Percentiles rank a stretch among this genome's conserved stretches.
Evolutionary conservation across 2,329 filamentous ascomycete genomes (phyloP).

Genomic region (Apiospora aurea): DNA sequence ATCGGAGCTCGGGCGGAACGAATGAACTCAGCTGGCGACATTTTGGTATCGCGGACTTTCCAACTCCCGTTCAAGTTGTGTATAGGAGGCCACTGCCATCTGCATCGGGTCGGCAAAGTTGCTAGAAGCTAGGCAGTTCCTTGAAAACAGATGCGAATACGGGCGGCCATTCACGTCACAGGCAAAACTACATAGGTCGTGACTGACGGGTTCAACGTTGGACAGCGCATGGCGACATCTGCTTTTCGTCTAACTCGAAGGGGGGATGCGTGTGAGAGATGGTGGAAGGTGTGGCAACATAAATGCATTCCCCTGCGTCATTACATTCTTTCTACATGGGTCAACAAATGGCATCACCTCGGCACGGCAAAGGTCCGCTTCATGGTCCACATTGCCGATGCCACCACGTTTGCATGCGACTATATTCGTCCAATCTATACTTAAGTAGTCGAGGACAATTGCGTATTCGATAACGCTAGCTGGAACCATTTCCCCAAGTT

Average conservation of each 20-base stretch:
- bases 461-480: too few species aligned
- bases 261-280: not conserved
- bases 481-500: not conserved
- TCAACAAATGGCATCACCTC: constrained; percentile 8
- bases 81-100: not conserved
- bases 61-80: not conserved
- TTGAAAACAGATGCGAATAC: too few species aligned
- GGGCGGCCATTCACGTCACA: too few species aligned
- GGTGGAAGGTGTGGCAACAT: not conserved
- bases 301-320: not conserved
- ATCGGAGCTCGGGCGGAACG: not conserved
- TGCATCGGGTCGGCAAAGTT: not conserved
- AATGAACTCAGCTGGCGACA: not conserved
- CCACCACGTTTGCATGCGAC: not conserved
- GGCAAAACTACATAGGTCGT: too few species aligned
- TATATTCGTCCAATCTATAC: not conserved
- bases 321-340: not conserved
- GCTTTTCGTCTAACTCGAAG: not conserved
- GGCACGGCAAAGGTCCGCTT: not conserved
- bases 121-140: too few species aligned
- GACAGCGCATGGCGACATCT: not conserved
- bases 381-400: constrained; percentile 8
- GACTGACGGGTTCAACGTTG: not conserved
- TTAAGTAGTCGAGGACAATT: too few species aligned
- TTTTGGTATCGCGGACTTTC: not conserved